A percentile compares a stretch with the other conserved stretches of the same genome.
phyloP scores from a whole-genome alignment of 1,284 basidiomycete genomes.

The Fistulina hepatica region DNA sequence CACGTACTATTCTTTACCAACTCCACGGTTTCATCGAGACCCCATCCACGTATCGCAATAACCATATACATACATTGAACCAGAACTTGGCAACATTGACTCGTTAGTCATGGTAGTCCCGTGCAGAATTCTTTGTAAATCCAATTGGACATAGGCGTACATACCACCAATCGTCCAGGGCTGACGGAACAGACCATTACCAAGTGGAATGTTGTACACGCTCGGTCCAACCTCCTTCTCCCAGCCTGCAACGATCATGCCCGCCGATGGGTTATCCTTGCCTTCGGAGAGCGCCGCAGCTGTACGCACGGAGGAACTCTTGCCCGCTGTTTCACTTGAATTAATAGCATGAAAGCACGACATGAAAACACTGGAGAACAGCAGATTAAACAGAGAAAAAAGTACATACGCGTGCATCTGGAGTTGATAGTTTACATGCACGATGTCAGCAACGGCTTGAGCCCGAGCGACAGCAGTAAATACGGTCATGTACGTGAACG shows the following conservation, averaged over 20 bases:
- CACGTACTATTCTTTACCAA: conserved; percentile 93
- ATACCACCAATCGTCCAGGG: conserved; percentile 94
- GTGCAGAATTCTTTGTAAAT: no score
- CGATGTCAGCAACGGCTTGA: conserved; percentile 94
- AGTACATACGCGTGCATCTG: conserved; percentile 66
- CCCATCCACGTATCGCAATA: conserved; percentile 98
- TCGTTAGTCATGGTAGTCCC: conserved; percentile 8
- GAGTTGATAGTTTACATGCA: conserved; percentile 80
- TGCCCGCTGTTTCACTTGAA: conserved; percentile 55
- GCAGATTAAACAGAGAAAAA: no score
- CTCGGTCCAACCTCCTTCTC: conserved; percentile 88
- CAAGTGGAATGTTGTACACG: conserved; percentile 94
- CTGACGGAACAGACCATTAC: conserved; percentile 88
- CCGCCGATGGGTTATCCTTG: conserved; percentile 83
- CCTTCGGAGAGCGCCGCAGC: conserved; percentile 84
- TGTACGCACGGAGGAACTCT: conserved; percentile 69
- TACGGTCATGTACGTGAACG: conserved; percentile 92
- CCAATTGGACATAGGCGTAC: conserved; percentile 17
- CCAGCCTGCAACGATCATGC: conserved; percentile 98
- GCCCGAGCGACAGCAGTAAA: conserved; percentile 98
- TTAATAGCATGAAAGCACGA: conserved; percentile 4
- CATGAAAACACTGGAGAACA: not conserved
- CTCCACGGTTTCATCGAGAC: conserved; percentile 79
- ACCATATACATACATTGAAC: conserved; percentile 97
- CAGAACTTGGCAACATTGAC: conserved; percentile 58